Evolutionary conservation across 1,139 yeast genomes (phyloP).

Genomic region (Ashbya aceris): DNA sequence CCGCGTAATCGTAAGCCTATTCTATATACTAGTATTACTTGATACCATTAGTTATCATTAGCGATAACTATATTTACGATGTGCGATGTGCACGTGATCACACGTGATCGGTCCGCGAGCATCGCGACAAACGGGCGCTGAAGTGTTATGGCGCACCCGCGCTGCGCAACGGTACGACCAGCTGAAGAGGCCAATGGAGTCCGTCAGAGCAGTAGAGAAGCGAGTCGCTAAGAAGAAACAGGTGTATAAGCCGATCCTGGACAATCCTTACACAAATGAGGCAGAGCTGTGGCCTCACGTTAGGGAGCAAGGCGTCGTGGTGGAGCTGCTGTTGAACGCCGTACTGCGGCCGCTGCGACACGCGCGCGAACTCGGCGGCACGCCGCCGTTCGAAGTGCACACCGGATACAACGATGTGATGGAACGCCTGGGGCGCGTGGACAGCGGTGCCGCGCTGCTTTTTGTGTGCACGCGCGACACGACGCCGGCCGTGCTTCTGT

Average conservation of each 20-base stretch:
- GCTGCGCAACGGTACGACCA: background rate
- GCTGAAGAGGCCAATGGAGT: constrained; percentile 8
- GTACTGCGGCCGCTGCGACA: constrained; percentile 11
- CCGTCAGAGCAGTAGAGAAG: constrained; percentile 19
- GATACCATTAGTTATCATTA: too few species aligned
- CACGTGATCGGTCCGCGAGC: background rate
- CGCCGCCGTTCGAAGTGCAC: constrained; percentile 13
- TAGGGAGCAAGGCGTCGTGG: constrained; percentile 19
- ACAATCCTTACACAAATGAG: constrained; percentile 26
- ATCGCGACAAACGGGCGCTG: background rate
- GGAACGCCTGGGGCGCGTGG: constrained; percentile 9
- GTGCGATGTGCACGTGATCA: background rate
- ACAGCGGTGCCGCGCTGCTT: constrained; percentile 8
- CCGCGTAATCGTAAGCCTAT: too few species aligned
- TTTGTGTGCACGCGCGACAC: constrained; percentile 25
- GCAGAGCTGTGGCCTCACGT: constrained; percentile 25
- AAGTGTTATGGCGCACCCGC: background rate
- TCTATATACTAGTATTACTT: too few species aligned
- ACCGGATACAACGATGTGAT: constrained; percentile 14
- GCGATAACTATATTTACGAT: too few species aligned
- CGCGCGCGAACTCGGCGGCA: constrained; percentile 4
- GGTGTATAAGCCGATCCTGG: constrained; percentile 25
- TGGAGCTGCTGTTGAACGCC: constrained; percentile 17
- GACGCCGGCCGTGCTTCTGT: constrained; percentile 18
- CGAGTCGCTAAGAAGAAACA: constrained; percentile 22